Percentiles rank a stretch among this genome's conserved stretches.
phyloP scores from a whole-genome alignment of 805 yeast genomes.

The Osmozyma mogii region DNA sequence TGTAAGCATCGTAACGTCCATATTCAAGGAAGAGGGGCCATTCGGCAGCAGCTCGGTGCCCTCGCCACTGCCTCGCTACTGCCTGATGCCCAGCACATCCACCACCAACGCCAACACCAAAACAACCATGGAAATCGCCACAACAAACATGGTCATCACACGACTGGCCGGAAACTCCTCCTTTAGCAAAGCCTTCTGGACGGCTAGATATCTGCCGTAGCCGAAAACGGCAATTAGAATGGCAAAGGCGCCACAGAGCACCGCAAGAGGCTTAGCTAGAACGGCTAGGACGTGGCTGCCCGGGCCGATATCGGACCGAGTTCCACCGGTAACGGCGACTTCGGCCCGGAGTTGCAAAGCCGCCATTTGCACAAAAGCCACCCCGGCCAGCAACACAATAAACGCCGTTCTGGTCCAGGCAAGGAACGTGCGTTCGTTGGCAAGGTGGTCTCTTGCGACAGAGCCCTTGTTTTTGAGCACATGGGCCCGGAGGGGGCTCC shows the following conservation, averaged over 20 bases:
- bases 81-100: too few species aligned
- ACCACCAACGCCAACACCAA: neutral
- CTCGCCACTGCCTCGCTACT: too few species aligned
- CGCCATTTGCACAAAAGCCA: slow-evolving; percentile 19
- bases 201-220: neutral
- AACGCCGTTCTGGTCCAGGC: slow-evolving; percentile 22
- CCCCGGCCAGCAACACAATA: slow-evolving; percentile 16
- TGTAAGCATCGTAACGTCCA: too few species aligned
- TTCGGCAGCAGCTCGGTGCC: too few species aligned
- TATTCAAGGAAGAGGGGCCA: too few species aligned
- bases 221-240: neutral
- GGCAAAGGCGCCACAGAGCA: neutral
- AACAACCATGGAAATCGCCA: neutral
- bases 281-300: slow-evolving; percentile 1
- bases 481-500: slow-evolving; percentile 1
- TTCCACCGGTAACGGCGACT: slow-evolving; percentile 2
- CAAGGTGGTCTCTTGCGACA: slow-evolving; percentile 33
- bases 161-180: neutral
- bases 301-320: slow-evolving; percentile 1
- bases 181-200: neutral
- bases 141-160: neutral
- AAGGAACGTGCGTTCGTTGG: slow-evolving; percentile 27
- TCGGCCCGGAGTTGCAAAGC: slow-evolving; percentile 12
- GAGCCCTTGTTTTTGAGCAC: slow-evolving; percentile 22
- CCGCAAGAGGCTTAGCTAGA: neutral